These are phyloP conservation scores for Microthlaspi erraticum DNA, from an alignment of 345 rosid species.

Conservation along the genomic window DNA sequence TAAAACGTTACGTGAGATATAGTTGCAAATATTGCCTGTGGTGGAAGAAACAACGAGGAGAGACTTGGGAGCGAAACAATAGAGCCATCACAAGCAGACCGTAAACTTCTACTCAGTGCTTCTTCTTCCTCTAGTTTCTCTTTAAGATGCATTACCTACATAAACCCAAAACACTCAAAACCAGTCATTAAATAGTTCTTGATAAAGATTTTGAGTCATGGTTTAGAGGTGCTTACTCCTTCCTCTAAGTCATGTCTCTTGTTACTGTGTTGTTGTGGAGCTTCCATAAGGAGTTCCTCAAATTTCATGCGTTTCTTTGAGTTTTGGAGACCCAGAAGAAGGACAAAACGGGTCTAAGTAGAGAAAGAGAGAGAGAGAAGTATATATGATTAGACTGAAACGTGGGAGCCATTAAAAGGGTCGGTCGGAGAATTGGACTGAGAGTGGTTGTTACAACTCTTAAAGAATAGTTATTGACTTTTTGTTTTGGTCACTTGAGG, in stretches of 20 bases:
- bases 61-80: slow-evolving; percentile 54
- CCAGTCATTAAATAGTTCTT: not conserved
- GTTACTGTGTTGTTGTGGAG: slow-evolving; percentile 48
- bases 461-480: slow-evolving; percentile 32
- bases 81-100: slow-evolving; percentile 60
- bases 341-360: slow-evolving; percentile 5
- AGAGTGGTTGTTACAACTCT: slow-evolving; percentile 8
- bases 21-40: slow-evolving; percentile 50
- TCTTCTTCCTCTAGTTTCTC: slow-evolving; percentile 65
- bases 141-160: slow-evolving; percentile 67
- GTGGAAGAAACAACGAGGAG: slow-evolving; percentile 71
- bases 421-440: slow-evolving; percentile 37
- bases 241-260: slow-evolving; percentile 54
- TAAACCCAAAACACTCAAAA: slow-evolving; percentile 3
- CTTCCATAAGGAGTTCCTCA: slow-evolving; percentile 73
- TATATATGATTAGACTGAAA: slow-evolving; percentile 34
- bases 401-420: slow-evolving; percentile 63
- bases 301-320: slow-evolving; percentile 60
- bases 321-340: not conserved
- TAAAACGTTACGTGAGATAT: not conserved
- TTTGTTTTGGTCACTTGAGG: slow-evolving; percentile 15
- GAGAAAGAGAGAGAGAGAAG: slow-evolving; percentile 16
- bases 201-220: not conserved
- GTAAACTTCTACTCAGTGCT: slow-evolving; percentile 57
- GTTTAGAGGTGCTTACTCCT: slow-evolving; percentile 38